phyloP scores from a whole-genome alignment of 163 green algal genomes.

The Scenedesmus sp. region DNA sequence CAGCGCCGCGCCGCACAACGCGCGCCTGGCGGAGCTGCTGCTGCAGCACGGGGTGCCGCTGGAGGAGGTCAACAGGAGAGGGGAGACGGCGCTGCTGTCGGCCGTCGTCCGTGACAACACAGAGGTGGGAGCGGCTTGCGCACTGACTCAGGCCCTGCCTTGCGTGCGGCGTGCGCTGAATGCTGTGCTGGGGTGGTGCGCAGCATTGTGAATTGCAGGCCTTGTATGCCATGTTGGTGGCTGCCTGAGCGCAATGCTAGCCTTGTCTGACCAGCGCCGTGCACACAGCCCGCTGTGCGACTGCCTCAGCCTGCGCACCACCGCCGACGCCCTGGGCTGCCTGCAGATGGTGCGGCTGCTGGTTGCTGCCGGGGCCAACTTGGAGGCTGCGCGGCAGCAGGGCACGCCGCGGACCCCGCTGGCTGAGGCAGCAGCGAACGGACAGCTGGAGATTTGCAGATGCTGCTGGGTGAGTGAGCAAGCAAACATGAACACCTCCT shows the following conservation, averaged over 20 bases:
- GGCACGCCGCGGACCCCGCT: too few species aligned
- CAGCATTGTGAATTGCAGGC: too few species aligned
- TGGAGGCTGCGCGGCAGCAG: not conserved
- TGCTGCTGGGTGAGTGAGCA: not conserved
- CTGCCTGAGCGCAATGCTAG: not conserved
- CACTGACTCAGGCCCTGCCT: too few species aligned
- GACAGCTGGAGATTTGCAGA: not conserved
- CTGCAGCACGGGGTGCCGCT: not conserved
- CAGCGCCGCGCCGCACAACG: not conserved
- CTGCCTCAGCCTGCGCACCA: not conserved
- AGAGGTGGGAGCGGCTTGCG: not conserved
- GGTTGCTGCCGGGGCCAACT: not conserved
- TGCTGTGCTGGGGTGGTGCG: not conserved
- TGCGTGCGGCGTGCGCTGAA: not conserved
- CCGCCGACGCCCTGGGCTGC: not conserved
- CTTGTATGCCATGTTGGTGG: too few species aligned
- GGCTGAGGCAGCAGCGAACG: not conserved
- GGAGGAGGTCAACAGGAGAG: not conserved
- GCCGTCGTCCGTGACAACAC: not conserved
- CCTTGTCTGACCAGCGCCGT: not conserved
- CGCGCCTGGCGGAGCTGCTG: not conserved
- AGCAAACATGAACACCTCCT: not conserved
- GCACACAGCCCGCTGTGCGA: not conserved
- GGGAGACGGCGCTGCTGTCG: slow-evolving; percentile 24
- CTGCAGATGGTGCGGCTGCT: not conserved